Evolutionary conservation across 768 basidiomycete species (phyloP), one percentile per base, ranked within the genome.

Genomic region (Grammothele lineata): DNA sequence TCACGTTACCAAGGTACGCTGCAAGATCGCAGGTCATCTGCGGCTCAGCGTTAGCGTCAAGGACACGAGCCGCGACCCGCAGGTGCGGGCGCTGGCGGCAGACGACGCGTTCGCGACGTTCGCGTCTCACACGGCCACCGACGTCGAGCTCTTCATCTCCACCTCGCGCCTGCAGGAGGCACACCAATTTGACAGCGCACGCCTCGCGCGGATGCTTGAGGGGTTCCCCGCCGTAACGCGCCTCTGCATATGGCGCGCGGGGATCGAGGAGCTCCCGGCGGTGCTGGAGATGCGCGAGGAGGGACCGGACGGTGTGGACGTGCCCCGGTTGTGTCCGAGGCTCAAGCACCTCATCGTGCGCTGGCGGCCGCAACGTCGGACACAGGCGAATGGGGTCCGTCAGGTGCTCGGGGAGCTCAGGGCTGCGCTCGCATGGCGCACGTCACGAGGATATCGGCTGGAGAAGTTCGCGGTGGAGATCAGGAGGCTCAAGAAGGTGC

Each of bases 301-400:
- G 8, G 27, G 14, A 7, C 8, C 8, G 8, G 27, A 30, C 27
- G 11, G 17, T 10, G 40, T 10, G n/a, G 40, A 18, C 17, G 40
- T n/a, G 27, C 40, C 40, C 8, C 8, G 14, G 26, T 21, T 41
- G 14, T 27, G 25, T 17, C n/a, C 40, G 10, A 6, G 26, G 26
- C 27, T 41, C 24, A 18, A 32, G 17, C 40, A 41, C 40, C 40
- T 41, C 40, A 18, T 41, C 25, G 40, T 41, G n/a, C 27, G 26
- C 27, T 41, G 40, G 40, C 14, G 40, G 5, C 18, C 26, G 38
- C 18, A 15, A 18, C 26, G 9, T 11, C 40, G 26, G 40, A 18
- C 15, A 8, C 18, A 19, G 26, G 40, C 27, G 40, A 19, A 12
- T 2, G 19, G 5, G 25, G 12, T 41, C 40, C 15, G n/a, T 17